Base-by-base conservation (phyloP, 192 early-diverging fungal genomes). In the Linnemannia exigua region DNA sequence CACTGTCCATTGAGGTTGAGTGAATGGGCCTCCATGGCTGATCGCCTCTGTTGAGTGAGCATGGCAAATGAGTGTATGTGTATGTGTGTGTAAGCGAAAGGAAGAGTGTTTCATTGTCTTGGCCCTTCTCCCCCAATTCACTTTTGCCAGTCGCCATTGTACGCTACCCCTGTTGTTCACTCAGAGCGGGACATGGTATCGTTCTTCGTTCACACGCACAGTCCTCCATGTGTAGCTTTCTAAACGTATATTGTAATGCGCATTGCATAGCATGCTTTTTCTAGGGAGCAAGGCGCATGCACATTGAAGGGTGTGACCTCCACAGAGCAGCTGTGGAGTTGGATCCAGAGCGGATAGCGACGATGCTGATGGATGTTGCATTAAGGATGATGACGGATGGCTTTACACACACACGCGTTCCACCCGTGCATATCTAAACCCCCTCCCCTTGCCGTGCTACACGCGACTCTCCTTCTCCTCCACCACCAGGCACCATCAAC, bases 1-100 rank as follows among this genome's bases (percentile, higher is more conserved):
- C 82, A 84, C 54, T 84, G 67, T 0, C 82, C 82, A 66, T 78
- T 74, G 38, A 84, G 20, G 38, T 77, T 48, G 6, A 83, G 36
- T 17, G 46, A 46, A 33, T 17, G 31, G 47, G 48, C 8, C 3
- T n/a, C 68, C 3, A 66, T 48, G 7, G 1, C 19, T 68, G 66
- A 22, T 52, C 14, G 20, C 44, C 41, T 68, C 12, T 25, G 51
- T 12, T 25, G 31, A 8, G 17, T n/a, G 72, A 36, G 36, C 35
- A 70, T 41, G 20, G 68, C 58, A 31, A 33, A 61, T 28, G 58
- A 52, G n/a, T n/a, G n/a, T n/a, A n/a, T n/a, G n/a, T n/a, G n/a
- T n/a, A n/a, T 44, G 41, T 6, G 9, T 44, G 41, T 20, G 25
- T 28, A 20, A 37, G 35, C 2, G 25, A 22, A 38, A 22, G 35